phyloP scores from a whole-genome alignment of 1,284 basidiomycete genomes.

The Pterulicium gracile region DNA sequence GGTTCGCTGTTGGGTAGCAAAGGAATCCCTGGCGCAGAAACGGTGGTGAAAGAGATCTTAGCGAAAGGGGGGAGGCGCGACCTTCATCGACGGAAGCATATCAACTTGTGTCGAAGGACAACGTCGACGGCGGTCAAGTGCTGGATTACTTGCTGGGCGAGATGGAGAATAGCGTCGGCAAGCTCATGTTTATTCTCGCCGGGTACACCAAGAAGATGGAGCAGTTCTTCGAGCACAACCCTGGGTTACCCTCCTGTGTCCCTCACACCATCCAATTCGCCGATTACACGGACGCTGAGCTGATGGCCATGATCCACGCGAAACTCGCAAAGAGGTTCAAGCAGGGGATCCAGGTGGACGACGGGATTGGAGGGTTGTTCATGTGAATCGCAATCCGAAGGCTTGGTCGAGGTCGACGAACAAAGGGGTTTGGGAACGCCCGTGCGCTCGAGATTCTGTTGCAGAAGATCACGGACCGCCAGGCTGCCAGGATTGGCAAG shows the following conservation, averaged over 20 bases:
- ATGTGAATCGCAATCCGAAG: conserved; percentile 42
- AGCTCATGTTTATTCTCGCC: conserved; percentile 54
- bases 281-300: conserved; percentile 48
- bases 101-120: conserved; percentile 40
- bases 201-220: conserved; percentile 65
- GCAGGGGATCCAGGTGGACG: conserved; percentile 43
- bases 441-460: conserved; percentile 44
- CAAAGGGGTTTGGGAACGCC: conserved; percentile 54
- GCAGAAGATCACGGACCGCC: conserved; percentile 32
- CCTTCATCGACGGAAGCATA: conserved; percentile 66
- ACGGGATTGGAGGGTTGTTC: conserved; percentile 41
- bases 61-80: conserved; percentile 43
- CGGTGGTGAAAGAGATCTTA: conserved; percentile 33
- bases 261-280: conserved; percentile 47
- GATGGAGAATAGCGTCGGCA: conserved; percentile 60
- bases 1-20: conserved; percentile 47
- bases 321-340: conserved; percentile 32
- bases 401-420: conserved; percentile 41
- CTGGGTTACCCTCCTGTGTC: conserved; percentile 52
- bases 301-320: conserved; percentile 40
- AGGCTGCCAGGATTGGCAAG: conserved; percentile 34
- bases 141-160: conserved; percentile 58
- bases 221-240: conserved; percentile 64
- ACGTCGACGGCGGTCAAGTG: conserved; percentile 37
- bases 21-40: conserved; percentile 40